Evolutionary conservation across 2,329 filamentous ascomycete genomes (phyloP).

Genomic region (Ascosphaera apis): DNA sequence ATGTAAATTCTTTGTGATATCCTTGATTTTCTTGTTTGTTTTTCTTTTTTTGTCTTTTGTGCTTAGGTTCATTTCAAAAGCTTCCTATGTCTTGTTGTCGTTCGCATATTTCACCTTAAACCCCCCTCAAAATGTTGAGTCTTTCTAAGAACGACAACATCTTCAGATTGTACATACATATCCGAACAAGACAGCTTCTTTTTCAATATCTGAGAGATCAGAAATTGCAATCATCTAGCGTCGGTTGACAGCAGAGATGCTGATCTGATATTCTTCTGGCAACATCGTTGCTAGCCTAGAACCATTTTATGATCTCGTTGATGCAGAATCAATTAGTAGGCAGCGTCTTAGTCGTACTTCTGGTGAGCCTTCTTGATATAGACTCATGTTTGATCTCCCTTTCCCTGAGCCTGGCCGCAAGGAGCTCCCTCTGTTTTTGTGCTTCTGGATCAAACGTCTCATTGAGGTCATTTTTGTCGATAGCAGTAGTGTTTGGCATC

Average conservation of each 20-base stretch:
- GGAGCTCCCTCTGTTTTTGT: background rate
- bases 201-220: background rate
- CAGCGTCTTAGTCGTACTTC: background rate
- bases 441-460: background rate
- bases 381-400: background rate
- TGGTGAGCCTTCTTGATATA: background rate
- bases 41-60: constrained; percentile 2
- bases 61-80: background rate
- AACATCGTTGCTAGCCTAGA: no score
- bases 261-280: no score
- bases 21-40: background rate
- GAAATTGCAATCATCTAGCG: no score
- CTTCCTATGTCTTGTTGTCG: background rate
- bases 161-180: constrained; percentile 4
- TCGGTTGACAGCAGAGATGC: no score
- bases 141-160: no score
- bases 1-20: no score
- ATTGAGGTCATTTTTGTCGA: background rate
- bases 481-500: background rate
- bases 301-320: no score
- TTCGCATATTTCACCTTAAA: background rate
- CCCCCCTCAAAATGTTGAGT: no score
- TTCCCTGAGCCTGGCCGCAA: background rate
- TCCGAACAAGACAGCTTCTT: background rate
- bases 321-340: background rate